Evolutionary conservation across 78 protist genomes (phyloP).

Genomic region (Chrysochromulina parva): DNA sequence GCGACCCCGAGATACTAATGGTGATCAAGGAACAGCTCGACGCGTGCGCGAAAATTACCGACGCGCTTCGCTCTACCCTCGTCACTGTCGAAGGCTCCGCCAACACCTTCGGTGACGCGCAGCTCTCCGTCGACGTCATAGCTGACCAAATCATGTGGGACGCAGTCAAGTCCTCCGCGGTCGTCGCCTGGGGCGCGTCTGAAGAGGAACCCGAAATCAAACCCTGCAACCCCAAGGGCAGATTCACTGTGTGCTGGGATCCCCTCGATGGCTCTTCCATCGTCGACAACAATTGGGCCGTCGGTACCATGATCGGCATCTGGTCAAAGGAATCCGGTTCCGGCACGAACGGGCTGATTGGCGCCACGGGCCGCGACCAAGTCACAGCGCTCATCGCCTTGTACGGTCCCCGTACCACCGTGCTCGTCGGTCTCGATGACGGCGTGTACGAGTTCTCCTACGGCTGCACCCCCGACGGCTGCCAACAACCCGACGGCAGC

Average conservation of each 20-base stretch:
- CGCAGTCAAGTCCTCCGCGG: background rate
- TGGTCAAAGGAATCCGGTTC: slow-evolving; percentile 3
- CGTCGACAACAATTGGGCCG: slow-evolving; percentile 56
- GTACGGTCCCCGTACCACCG: slow-evolving; percentile 49
- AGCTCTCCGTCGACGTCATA: slow-evolving; percentile 47
- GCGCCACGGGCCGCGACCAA: slow-evolving; percentile 55
- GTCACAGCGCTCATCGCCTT: background rate
- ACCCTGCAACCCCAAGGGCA: background rate
- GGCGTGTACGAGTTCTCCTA: slow-evolving; percentile 28
- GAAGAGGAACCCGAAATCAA: slow-evolving; percentile 45
- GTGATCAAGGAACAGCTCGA: background rate
- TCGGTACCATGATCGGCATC: slow-evolving; percentile 48
- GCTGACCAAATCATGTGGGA: slow-evolving; percentile 51
- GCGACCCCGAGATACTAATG: background rate
- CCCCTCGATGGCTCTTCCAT: slow-evolving; percentile 48
- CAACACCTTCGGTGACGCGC: slow-evolving; percentile 40
- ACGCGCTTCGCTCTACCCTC: slow-evolving; percentile 28
- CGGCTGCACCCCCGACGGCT: background rate
- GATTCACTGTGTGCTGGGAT: slow-evolving; percentile 36
- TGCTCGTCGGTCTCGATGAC: slow-evolving; percentile 19
- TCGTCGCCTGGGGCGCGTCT: background rate
- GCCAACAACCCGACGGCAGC: background rate
- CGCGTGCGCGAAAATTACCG: slow-evolving; percentile 31
- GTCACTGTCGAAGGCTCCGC: slow-evolving; percentile 24
- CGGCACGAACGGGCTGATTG: slow-evolving; percentile 12